A percentile compares a stretch with the other conserved stretches of the same genome.
Evolutionary conservation across 2,329 filamentous ascomycete genomes (phyloP).

Genomic region (Phyllachora maydis): DNA sequence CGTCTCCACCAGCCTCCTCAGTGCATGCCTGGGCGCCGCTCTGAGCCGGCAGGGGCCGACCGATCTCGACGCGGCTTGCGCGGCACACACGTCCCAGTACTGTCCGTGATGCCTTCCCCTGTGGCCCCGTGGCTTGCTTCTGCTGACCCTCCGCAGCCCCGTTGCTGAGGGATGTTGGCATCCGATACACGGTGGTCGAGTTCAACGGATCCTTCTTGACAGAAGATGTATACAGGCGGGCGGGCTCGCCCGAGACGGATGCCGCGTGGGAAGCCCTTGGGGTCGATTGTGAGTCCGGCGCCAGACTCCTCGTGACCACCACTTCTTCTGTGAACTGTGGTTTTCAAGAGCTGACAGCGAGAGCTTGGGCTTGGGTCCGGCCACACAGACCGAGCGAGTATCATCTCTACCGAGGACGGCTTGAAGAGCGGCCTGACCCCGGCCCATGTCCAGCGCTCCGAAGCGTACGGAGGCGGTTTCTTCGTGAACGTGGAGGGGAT

Average conservation of each 20-base stretch:
- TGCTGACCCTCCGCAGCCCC: constrained; percentile 9
- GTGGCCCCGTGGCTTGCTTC: background rate
- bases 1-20: no score
- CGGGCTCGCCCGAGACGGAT: constrained; percentile 30
- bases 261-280: constrained; percentile 24
- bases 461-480: constrained; percentile 35
- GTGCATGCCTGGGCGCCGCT: no score
- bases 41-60: no score
- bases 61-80: background rate
- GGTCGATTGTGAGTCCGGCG: constrained; percentile 11
- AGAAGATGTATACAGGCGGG: constrained; percentile 28
- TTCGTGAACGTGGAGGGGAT: constrained; percentile 34
- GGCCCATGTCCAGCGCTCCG: constrained; percentile 31
- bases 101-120: background rate
- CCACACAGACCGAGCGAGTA: constrained; percentile 18
- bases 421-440: constrained; percentile 24
- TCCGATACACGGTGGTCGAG: constrained; percentile 11
- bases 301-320: no score
- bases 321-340: no score
- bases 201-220: constrained; percentile 38
- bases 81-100: constrained; percentile 1
- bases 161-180: constrained; percentile 11
- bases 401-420: constrained; percentile 27
- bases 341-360: no score
- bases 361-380: no score